A percentile compares a stretch with the other conserved stretches of the same genome.
phyloP scores from a whole-genome alignment of 148 eudicot species.

The Silene conica region DNA sequence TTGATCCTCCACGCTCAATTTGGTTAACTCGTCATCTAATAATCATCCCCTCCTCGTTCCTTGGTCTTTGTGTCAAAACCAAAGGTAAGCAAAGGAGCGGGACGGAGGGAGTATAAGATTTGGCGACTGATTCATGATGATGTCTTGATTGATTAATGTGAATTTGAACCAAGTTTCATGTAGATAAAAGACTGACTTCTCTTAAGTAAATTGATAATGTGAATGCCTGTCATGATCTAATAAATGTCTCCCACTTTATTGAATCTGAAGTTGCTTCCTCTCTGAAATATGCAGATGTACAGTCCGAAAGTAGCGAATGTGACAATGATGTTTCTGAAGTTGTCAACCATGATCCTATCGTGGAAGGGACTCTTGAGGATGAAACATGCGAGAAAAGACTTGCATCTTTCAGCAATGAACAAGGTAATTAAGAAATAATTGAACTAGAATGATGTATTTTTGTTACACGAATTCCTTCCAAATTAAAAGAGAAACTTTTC shows the following conservation, averaged over 20 bases:
- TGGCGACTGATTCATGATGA: background rate
- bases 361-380: background rate
- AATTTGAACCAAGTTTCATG: background rate
- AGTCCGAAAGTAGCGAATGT: background rate
- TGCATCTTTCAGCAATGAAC: background rate
- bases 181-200: background rate
- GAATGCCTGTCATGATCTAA: background rate
- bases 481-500: background rate
- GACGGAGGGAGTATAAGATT: no score
- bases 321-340: no score
- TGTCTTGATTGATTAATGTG: background rate
- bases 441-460: background rate
- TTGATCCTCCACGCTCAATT: no score
- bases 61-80: no score
- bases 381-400: background rate
- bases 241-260: no score
- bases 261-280: no score
- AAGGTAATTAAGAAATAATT: background rate
- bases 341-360: background rate
- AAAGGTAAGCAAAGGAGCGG: no score
- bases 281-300: conserved; percentile 5
- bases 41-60: no score
- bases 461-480: background rate
- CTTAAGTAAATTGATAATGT: background rate
- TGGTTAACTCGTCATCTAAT: no score